Evolutionary conservation across 768 basidiomycete species (phyloP).

Genomic region (Galerina sulciceps): DNA sequence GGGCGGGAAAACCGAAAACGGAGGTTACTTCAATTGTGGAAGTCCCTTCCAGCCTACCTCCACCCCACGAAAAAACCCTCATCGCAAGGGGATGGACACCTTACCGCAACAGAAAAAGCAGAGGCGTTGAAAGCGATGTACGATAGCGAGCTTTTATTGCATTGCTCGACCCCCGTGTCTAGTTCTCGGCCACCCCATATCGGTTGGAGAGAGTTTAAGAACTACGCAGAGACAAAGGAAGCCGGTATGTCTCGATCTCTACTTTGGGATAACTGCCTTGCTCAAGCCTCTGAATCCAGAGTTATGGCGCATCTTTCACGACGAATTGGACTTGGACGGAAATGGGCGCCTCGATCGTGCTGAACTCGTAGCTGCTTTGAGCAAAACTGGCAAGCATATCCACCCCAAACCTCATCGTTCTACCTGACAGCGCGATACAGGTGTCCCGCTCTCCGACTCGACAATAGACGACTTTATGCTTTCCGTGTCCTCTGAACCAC

Average conservation of each 20-base stretch:
- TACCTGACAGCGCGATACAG: conserved; percentile 38
- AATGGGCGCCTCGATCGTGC: conserved; percentile 79
- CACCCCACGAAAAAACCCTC: conserved; percentile 15
- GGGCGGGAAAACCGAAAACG: conserved; percentile 63
- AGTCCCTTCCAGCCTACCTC: conserved; percentile 46
- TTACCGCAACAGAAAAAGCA: conserved; percentile 63
- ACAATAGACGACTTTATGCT: conserved; percentile 85
- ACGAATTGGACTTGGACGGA: conserved; percentile 88
- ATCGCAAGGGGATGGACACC: conserved; percentile 2
- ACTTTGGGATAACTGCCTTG: not conserved
- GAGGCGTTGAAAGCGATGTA: conserved; percentile 71
- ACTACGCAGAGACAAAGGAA: conserved; percentile 83
- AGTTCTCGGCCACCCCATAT: conserved; percentile 50
- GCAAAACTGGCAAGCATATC: conserved; percentile 64
- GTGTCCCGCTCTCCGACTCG: conserved; percentile 68
- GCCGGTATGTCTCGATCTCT: conserved; percentile 54
- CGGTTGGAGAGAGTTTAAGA: conserved; percentile 72
- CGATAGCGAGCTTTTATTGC: conserved; percentile 72
- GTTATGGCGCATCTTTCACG: conserved; percentile 89
- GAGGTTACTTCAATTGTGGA: conserved; percentile 68
- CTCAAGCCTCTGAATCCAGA: conserved; percentile 46
- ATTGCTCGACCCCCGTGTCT: conserved; percentile 47
- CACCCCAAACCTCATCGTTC: not conserved
- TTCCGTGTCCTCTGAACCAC: conserved; percentile 72
- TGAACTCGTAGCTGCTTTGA: conserved; percentile 48